Evolutionary conservation across 2,329 filamentous ascomycete genomes (phyloP).

Genomic region (Neopestalotiopsis clavispora): DNA sequence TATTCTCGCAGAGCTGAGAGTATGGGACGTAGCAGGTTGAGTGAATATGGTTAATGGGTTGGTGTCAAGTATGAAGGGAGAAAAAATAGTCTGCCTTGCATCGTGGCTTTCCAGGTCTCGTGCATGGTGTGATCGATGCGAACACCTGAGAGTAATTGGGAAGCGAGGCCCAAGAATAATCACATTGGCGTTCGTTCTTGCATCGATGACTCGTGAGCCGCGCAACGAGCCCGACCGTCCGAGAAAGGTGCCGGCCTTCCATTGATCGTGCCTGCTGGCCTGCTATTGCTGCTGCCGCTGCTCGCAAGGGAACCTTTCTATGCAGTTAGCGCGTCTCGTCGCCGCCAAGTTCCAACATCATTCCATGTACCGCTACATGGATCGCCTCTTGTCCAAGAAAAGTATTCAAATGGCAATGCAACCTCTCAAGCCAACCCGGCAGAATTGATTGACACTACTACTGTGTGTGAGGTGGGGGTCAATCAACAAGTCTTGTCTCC

Average conservation of each 20-base stretch:
- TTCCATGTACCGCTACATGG: conserved; percentile 5
- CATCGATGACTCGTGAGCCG: not conserved
- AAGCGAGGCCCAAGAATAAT: not conserved
- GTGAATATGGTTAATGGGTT: not conserved
- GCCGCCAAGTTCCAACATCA: no score
- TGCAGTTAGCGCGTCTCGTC: not conserved
- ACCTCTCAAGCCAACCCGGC: not conserved
- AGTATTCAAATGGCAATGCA: not conserved
- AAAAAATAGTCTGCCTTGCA: not conserved
- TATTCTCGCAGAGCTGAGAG: not conserved
- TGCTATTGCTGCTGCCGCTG: not conserved
- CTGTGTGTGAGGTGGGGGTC: not conserved
- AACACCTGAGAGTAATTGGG: not conserved
- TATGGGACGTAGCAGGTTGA: not conserved
- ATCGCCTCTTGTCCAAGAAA: not conserved
- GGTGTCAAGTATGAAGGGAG: not conserved
- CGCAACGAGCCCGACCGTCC: conserved; percentile 10
- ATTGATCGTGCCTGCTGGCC: not conserved
- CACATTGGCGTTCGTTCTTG: not conserved
- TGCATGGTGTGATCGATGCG: not conserved
- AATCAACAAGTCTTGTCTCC: not conserved
- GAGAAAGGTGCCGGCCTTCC: not conserved
- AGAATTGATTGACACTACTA: not conserved
- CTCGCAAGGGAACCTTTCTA: not conserved
- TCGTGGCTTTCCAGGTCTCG: not conserved